Conservation (phyloP, 2,329 filamentous ascomycete species). For the Penicillium italicum region DNA sequence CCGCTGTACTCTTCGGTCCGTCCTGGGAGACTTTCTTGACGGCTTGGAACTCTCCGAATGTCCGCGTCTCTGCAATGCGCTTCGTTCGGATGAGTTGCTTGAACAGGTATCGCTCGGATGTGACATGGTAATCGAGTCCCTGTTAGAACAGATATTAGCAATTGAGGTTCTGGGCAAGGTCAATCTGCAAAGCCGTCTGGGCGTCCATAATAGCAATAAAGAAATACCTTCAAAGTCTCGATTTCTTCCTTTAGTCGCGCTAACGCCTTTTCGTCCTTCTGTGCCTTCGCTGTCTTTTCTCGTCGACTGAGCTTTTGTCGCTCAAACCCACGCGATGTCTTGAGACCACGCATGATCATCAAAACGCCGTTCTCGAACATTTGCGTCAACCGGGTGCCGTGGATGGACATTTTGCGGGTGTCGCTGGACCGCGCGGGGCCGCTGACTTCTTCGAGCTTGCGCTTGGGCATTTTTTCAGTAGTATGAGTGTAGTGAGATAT, state of each 20-base stretch:
- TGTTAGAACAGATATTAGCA: slow-evolving; percentile 25
- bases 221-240: slow-evolving; percentile 52
- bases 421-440: slow-evolving; percentile 20
- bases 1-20: slow-evolving; percentile 44
- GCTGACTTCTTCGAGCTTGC: slow-evolving; percentile 38
- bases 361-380: slow-evolving; percentile 51
- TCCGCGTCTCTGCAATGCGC: slow-evolving; percentile 50
- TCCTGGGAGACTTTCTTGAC: slow-evolving; percentile 37
- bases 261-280: slow-evolving; percentile 41
- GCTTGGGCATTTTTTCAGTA: slow-evolving; percentile 36
- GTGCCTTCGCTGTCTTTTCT: slow-evolving; percentile 51
- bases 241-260: slow-evolving; percentile 54
- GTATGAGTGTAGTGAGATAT: not conserved
- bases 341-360: slow-evolving; percentile 52
- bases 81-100: slow-evolving; percentile 58
- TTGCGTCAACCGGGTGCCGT: slow-evolving; percentile 40
- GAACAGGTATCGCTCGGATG: slow-evolving; percentile 54
- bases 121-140: slow-evolving; percentile 49
- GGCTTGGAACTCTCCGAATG: slow-evolving; percentile 44
- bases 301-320: slow-evolving; percentile 60
- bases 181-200: not conserved
- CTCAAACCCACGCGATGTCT: slow-evolving; percentile 59
- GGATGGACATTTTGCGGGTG: slow-evolving; percentile 31
- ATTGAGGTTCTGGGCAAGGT: not conserved
- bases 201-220: not conserved